These are phyloP conservation scores for Pleurotus djamor DNA, from an alignment of 768 basidiomycete species.

Conservation along the genomic window DNA sequence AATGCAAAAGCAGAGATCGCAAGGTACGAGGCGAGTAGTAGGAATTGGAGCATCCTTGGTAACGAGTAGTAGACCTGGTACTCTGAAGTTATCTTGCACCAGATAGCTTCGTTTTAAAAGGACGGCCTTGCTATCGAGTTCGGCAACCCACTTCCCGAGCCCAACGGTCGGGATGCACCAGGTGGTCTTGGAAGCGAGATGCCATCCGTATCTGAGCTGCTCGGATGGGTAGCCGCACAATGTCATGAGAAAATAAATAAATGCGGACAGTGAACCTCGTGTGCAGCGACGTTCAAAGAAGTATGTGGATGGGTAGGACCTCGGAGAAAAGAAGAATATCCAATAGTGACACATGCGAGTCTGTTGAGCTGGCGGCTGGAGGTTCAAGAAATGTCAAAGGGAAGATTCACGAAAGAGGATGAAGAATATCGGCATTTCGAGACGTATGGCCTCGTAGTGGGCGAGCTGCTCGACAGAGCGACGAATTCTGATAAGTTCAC, in stretches of 20 bases:
- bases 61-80: not conserved
- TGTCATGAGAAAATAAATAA: not conserved
- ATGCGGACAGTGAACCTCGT: not conserved
- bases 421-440: not conserved
- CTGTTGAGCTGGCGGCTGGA: constrained; percentile 2
- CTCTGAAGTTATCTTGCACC: not conserved
- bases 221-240: not conserved
- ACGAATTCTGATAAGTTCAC: not conserved
- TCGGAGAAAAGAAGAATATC: not conserved
- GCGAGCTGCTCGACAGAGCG: not conserved
- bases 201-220: not conserved
- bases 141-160: not conserved
- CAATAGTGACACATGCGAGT: not conserved
- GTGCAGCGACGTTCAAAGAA: not conserved
- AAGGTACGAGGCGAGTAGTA: not conserved
- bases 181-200: not conserved
- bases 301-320: not conserved
- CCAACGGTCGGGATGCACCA: not conserved
- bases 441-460: not conserved
- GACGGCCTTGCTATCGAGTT: not conserved
- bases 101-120: not conserved
- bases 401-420: not conserved
- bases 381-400: not conserved
- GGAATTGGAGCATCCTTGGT: not conserved
- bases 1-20: not conserved